Conservation (phyloP, 345 rosid genomes). For the Crucihimalaya himalaica region DNA sequence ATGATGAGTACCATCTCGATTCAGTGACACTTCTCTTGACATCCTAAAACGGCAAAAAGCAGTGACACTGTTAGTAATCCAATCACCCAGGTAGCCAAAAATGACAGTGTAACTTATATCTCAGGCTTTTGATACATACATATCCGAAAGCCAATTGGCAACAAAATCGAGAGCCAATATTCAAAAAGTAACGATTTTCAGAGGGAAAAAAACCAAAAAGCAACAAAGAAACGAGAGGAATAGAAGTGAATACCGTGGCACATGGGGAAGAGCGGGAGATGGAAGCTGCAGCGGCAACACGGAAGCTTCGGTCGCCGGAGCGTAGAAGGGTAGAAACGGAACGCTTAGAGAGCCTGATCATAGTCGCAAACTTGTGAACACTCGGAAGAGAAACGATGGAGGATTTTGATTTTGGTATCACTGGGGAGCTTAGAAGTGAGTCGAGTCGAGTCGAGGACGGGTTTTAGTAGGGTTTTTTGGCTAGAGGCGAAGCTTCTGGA, state of each 20-base stretch:
- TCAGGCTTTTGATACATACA: neutral
- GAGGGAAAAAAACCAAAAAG: neutral
- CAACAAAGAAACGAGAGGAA: neutral
- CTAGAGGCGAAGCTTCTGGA: slow-evolving; percentile 69
- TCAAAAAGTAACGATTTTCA: neutral
- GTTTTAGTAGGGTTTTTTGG: slow-evolving; percentile 61
- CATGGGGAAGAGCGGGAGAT: slow-evolving; percentile 43
- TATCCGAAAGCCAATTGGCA: neutral
- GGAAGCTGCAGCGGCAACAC: slow-evolving; percentile 43
- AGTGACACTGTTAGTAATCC: neutral
- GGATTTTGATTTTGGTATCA: neutral
- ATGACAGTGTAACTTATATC: neutral
- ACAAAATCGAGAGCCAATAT: neutral
- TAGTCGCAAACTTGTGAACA: slow-evolving; percentile 31
- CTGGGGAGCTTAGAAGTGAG: slow-evolving; percentile 9
- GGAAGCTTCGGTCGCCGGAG: slow-evolving; percentile 44
- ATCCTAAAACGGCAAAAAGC: slow-evolving; percentile 40
- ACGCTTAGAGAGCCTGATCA: slow-evolving; percentile 74
- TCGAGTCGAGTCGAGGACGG: neutral
- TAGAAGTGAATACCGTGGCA: slow-evolving; percentile 44
- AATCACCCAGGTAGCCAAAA: neutral
- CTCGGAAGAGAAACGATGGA: neutral
- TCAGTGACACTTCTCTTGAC: slow-evolving; percentile 43
- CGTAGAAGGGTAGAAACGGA: slow-evolving; percentile 62
- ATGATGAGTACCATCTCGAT: slow-evolving; percentile 65